Evolutionary conservation across 768 basidiomycete genomes (phyloP).

Genomic region (Suillus subalutaceus): DNA sequence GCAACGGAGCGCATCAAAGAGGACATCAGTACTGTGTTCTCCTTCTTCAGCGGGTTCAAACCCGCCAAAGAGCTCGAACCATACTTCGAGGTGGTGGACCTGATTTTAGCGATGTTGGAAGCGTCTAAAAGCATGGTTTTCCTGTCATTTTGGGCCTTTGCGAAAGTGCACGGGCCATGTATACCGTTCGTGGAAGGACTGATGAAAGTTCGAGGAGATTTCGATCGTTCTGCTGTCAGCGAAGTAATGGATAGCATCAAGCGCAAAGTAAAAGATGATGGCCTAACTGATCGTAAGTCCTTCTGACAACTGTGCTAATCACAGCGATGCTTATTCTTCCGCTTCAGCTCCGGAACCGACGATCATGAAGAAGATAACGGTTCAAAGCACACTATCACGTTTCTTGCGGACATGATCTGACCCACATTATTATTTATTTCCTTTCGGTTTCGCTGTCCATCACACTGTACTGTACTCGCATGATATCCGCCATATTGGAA

Average conservation of each 20-base stretch:
- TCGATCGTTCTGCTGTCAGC: constrained; percentile 83
- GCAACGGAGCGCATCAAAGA: constrained; percentile 83
- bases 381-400: constrained; percentile 75
- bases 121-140: constrained; percentile 90
- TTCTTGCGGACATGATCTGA: constrained; percentile 55
- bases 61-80: constrained; percentile 77
- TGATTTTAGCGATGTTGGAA: constrained; percentile 78
- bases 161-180: constrained; percentile 91
- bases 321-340: constrained; percentile 9
- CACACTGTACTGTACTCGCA: constrained; percentile 4
- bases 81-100: constrained; percentile 85
- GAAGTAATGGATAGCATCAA: constrained; percentile 95
- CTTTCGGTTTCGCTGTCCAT: not conserved
- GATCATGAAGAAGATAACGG: constrained; percentile 87
- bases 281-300: constrained; percentile 75
- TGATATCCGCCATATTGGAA: not conserved
- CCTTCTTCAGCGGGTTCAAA: constrained; percentile 82
- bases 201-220: constrained; percentile 86
- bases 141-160: constrained; percentile 93
- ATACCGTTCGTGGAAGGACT: constrained; percentile 88
- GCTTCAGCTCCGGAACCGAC: constrained; percentile 75
- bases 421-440: not conserved
- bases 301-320: not conserved
- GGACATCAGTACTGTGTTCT: constrained; percentile 77
- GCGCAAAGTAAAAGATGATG: constrained; percentile 91